These are phyloP conservation scores for Didymellaceae sp. DNA, from an alignment of 2,329 filamentous ascomycete species.

Conservation along the genomic window DNA sequence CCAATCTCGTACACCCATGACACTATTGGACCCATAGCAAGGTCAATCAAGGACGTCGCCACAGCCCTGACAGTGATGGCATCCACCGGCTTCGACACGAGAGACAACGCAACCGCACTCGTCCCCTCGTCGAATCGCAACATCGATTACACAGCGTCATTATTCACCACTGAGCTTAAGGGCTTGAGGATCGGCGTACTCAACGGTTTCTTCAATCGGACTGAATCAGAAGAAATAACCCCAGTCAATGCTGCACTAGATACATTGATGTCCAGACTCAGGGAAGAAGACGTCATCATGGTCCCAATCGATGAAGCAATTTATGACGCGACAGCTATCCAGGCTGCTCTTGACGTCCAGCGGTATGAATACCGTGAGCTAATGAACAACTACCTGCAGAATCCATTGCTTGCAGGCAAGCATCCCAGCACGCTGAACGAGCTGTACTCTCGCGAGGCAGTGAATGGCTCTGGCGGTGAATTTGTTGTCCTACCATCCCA, in stretches of 20 bases:
- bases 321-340: slow-evolving; percentile 62
- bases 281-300: slow-evolving; percentile 56
- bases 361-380: slow-evolving; percentile 64
- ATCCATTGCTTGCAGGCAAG: slow-evolving; percentile 50
- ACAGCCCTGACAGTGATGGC: slow-evolving; percentile 61
- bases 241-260: slow-evolving; percentile 64
- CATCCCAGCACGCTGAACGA: slow-evolving; percentile 57
- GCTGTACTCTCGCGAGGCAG: slow-evolving; percentile 53
- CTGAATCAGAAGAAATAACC: slow-evolving; percentile 58
- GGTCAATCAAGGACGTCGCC: slow-evolving; percentile 59
- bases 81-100: slow-evolving; percentile 56
- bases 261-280: slow-evolving; percentile 55
- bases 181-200: slow-evolving; percentile 58
- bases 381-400: slow-evolving; percentile 63
- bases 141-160: slow-evolving; percentile 56
- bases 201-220: slow-evolving; percentile 65
- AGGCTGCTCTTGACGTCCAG: slow-evolving; percentile 63
- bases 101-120: slow-evolving; percentile 61
- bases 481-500: slow-evolving; percentile 68
- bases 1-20: slow-evolving; percentile 66
- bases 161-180: slow-evolving; percentile 46
- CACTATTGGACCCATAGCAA: slow-evolving; percentile 61
- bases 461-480: slow-evolving; percentile 47
- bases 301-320: slow-evolving; percentile 57
- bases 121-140: slow-evolving; percentile 51